Percentiles rank a stretch among this genome's conserved stretches.
phyloP scores from a whole-genome alignment of 768 basidiomycete species.

The Kwoniella sp. region DNA sequence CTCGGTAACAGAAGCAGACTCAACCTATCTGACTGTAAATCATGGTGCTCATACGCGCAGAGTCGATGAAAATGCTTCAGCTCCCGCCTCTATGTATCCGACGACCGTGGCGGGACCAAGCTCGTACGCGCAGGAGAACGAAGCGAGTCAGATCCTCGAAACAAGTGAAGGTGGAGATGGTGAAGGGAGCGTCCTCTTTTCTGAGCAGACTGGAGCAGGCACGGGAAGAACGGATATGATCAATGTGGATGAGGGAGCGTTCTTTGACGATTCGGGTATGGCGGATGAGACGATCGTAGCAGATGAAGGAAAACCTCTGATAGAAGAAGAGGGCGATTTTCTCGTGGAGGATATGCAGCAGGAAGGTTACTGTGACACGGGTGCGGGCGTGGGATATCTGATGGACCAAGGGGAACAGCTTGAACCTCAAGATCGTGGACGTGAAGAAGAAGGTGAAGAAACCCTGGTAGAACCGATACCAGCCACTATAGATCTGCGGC shows the following conservation, averaged over 20 bases:
- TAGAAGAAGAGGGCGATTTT: not conserved
- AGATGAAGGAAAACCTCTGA: not conserved
- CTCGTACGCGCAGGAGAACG: constrained; percentile 13
- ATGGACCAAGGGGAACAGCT: constrained; percentile 3
- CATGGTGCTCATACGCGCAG: not conserved
- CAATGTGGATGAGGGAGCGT: constrained; percentile 4
- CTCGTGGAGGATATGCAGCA: not conserved
- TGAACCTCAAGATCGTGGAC: constrained; percentile 12
- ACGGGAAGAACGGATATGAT: constrained; percentile 5
- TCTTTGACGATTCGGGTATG: constrained; percentile 5
- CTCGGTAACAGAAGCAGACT: not conserved
- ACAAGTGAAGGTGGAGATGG: constrained; percentile 19
- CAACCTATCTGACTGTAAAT: not conserved
- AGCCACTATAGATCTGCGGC: constrained; percentile 14
- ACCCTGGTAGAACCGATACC: not conserved
- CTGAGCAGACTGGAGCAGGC: constrained; percentile 17
- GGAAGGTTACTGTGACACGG: not conserved
- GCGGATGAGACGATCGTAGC: not conserved
- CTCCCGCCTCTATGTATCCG: constrained; percentile 6
- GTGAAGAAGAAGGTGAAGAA: not conserved
- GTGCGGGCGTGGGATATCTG: not conserved
- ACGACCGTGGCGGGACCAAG: constrained; percentile 21
- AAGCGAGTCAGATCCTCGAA: not conserved
- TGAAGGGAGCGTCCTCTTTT: constrained; percentile 25
- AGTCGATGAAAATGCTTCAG: constrained; percentile 14